phyloP scores from a whole-genome alignment of 176 grass and related monocot species.

The Carex pumila region DNA sequence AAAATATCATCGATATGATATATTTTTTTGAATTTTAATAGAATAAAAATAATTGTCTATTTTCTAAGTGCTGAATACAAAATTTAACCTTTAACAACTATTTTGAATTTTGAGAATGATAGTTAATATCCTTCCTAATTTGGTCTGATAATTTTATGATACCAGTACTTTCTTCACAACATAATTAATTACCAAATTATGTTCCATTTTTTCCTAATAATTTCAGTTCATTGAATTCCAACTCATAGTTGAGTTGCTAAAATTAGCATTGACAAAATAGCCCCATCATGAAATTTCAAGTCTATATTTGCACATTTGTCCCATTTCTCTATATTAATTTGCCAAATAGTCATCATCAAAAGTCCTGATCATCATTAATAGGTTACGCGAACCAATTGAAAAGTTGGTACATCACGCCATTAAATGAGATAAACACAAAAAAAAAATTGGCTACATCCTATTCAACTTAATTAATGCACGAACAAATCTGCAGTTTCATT shows the following conservation, averaged over 20 bases:
- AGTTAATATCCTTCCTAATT: no score
- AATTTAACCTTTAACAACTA: no score
- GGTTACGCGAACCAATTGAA: neutral
- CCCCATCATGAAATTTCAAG: neutral
- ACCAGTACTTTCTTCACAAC: no score
- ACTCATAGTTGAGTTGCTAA: neutral
- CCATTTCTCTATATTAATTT: neutral
- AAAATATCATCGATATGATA: neutral
- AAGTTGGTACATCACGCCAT: neutral
- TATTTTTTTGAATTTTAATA: no score
- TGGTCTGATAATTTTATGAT: no score
- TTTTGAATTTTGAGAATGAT: no score
- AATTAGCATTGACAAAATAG: neutral
- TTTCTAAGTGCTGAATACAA: no score
- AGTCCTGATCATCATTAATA: neutral
- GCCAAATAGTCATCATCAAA: neutral
- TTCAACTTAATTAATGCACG: neutral
- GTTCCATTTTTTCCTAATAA: neutral
- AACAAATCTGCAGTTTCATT: neutral
- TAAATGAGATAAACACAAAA: slow-evolving; percentile 2
- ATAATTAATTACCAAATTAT: neutral
- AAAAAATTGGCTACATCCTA: neutral
- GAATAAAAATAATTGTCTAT: no score
- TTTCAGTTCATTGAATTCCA: neutral
- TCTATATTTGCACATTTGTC: neutral